Base-by-base conservation (phyloP, 2,329 filamentous ascomycete species). In the Aspergillus flavus region DNA sequence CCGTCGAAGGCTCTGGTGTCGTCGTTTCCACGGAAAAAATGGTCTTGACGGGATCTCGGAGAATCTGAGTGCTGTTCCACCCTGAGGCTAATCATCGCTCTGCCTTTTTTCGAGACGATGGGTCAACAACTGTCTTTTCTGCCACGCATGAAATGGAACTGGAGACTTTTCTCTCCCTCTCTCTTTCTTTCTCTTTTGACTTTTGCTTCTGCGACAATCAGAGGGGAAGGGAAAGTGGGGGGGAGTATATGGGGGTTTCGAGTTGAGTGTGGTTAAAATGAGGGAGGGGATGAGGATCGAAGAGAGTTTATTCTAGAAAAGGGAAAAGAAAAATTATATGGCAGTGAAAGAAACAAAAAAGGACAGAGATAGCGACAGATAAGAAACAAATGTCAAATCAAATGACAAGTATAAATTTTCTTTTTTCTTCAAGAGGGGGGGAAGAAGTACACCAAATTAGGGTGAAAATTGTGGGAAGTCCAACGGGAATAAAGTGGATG, bases 41-140 rank as follows among this genome's bases (percentile, higher is more conserved):
- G 74, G 69, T 74, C 62, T 72, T 73, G 71, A 74, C 71, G 73
- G 71, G 72, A 70, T 76, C 71, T 76, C 71, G 75, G 73, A 70
- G 71, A 76, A 72, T 77, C 72, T 78, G 73, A 76, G 72, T 74
- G 74, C 70, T 78, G 74, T 77, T 78, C 73, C 75, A 76, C 76
- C 74, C 75, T 75, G 74, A 76, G 73, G 76, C 76, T 79, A 76
- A 77, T 78, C 76, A 79, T 79, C 75, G 75, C 76, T 78, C 76
- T 78, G 73, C 72, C 71, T 77, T 73, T 41, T 41, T 71, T 73
- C 68, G 62, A 62, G 57, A 67, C 65, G 59, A 71, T 71, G 64
- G 62, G 71, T 76, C 72, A 76, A 73, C 64, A 63, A 62, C 28
- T 61, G 36, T 34, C 28, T 63, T 64, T 60, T 34, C 53, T 48